Evolutionary conservation across 202 grass and related monocot species (phyloP), one percentile per base, ranked within the genome.

Genomic region (Cymbopogon flexuosus): DNA sequence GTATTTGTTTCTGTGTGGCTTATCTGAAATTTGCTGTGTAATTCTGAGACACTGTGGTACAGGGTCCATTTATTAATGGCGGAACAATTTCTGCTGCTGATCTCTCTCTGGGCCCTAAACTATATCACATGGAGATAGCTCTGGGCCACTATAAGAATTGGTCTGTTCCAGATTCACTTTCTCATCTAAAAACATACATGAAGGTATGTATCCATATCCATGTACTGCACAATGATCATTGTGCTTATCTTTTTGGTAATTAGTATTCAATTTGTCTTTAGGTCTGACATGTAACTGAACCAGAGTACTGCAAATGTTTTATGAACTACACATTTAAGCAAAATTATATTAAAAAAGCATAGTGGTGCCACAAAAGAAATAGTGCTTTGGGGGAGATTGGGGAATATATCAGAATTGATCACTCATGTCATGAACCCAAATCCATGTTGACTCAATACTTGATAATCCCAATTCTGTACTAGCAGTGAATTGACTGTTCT

Each of bases 61-160:
- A 98, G 96, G 96, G 96, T 76, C 96, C 92, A 58, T 94, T 91
- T 88, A 87, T 98, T 45, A 95, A 95, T 64, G 88, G 90, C 65
- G 84, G 58, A 86, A 75, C 65, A 57, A 68, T 98, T 86, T 95
- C 87, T 79, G 86, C 86, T 61, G 82, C 88, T 86, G 92, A 95
- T 84, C 82, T 98, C 41, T 94, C 92, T 61, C 88, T 95, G 77
- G 87, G 72, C 35, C 96, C 88, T 21, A 98, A 98, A 83, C 85
- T 98, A 61, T 98, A 89, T 72, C 96, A 98, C 82, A 89, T 98
- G 92, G 96, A 95, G 73, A 93, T 93, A 78, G 72, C 90, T 80
- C 90, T 98, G 27, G 82, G 86, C 36, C 96, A 95, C 65, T 98
- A 93, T 76, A 98, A 95, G 73, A 91, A 87, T 78, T 98, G 96